Evolutionary conservation across 2,329 filamentous ascomycete species (phyloP), one percentile per base, ranked within the genome.

Genomic region (Colletotrichum echinochloae): DNA sequence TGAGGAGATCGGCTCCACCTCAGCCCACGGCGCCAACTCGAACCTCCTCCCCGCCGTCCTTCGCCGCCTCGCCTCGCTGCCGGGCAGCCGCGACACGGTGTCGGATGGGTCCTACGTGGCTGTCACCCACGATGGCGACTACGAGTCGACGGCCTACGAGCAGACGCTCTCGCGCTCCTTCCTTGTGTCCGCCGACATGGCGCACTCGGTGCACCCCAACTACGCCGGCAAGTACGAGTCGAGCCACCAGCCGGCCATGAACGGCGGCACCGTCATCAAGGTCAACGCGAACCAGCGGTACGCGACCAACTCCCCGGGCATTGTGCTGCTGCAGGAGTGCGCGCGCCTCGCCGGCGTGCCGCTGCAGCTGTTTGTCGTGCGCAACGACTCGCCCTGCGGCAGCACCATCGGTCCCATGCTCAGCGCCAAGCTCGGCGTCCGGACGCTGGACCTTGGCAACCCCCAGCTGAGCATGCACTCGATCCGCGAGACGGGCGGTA

Each of bases 341-440:
- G 96, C 96, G 56, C 89, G 88, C 56, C 83, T 86, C 41, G 89
- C 87, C 23, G 90, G 90, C 30, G 94, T 98, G 26, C 96, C 96
- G 18, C 87, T 99, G 64, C 96, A 99, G 84, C 85, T 98, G 48
- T 98, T 98, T 77, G 96, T 99, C 49, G 95, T 98, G 56, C 90
- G 95, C 78, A 99, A 99, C 81, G 96, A 99, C 80, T 96, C 92
- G 5, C 90, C 92, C 62, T 99, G 96, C 80, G 96, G 96, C 66
- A 95, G 93, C 83, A 99, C 96, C 44, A 99, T 99, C 77, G 96
- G 96, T 0, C 96, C 96, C n/a, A 98, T 98, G 91, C 86, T 98
- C 55, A 93, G 92, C 64, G 94, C 95, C 30, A 91, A 91, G 70
- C 84, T 98, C 76, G 96, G 96, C 66, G 90, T 94, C 65, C 87